Percentiles rank a stretch among this genome's conserved stretches.
These are phyloP conservation scores for Leccinum pachyderme DNA, from an alignment of 1,284 basidiomycete genomes.

Conservation along the genomic window DNA sequence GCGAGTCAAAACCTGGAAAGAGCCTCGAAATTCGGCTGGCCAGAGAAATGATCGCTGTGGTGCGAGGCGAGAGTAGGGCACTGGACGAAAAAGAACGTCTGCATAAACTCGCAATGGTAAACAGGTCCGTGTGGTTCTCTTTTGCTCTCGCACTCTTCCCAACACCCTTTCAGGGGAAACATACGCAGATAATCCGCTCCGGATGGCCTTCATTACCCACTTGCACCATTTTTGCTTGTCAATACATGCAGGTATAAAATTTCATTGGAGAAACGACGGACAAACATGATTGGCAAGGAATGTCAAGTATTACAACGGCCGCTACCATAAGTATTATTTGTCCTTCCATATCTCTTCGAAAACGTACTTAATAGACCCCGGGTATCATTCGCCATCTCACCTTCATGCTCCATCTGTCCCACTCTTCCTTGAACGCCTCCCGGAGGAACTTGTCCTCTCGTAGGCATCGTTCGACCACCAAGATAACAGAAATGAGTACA, in stretches of 20 bases:
- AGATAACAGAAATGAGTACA: neutral
- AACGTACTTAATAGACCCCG: constrained; percentile 15
- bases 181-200: constrained; percentile 11
- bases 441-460: constrained; percentile 19
- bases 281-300: neutral
- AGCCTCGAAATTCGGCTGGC: constrained; percentile 68
- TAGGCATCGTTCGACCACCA: constrained; percentile 10
- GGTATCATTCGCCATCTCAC: constrained; percentile 22
- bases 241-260: neutral
- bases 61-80: constrained; percentile 58
- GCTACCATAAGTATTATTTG: neutral
- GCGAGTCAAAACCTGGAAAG: constrained; percentile 50
- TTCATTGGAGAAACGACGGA: neutral
- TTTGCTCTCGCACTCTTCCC: neutral
- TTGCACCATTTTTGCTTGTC: neutral
- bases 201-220: neutral
- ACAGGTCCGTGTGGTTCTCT: constrained; percentile 56
- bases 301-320: neutral
- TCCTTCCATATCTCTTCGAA: neutral
- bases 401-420: constrained; percentile 17
- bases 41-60: constrained; percentile 66
- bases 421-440: constrained; percentile 16
- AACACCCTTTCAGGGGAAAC: constrained; percentile 24
- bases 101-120: constrained; percentile 75
- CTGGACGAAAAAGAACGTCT: constrained; percentile 45